phyloP scores from a whole-genome alignment of 192 early-diverging fungal genomes.

The Nowakowskiella sp. region DNA sequence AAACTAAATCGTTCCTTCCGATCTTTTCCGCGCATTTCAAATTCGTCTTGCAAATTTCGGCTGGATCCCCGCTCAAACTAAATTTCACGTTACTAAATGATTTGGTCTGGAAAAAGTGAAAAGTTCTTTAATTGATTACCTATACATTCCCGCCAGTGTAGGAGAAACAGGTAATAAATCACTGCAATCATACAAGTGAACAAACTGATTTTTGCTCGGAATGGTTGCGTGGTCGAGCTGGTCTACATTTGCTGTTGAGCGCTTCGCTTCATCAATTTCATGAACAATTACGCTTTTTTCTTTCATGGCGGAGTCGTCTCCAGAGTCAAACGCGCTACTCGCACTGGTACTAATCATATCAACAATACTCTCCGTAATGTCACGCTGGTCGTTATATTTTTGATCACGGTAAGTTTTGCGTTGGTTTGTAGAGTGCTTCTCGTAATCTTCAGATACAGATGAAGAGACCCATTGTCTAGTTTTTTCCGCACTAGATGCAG shows the following conservation, averaged over 20 bases:
- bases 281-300: no score
- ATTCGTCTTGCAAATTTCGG: conserved; percentile 54
- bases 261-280: no score
- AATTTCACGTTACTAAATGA: conserved; percentile 1
- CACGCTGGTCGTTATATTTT: no score
- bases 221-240: not conserved
- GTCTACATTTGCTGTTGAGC: not conserved
- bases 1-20: conserved; percentile 46
- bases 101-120: conserved; percentile 7
- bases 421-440: no score
- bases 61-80: conserved; percentile 51
- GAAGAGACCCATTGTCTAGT: no score
- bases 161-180: conserved; percentile 50
- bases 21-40: conserved; percentile 38
- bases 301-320: no score
- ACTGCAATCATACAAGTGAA: conserved; percentile 47
- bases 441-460: no score
- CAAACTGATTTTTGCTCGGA: conserved; percentile 4
- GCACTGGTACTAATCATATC: no score
- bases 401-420: no score
- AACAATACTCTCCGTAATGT: no score
- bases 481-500: no score
- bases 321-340: no score
- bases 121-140: conserved; percentile 29
- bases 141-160: conserved; percentile 50